Percentiles rank a stretch among this genome's conserved stretches.
phyloP scores from a whole-genome alignment of 768 basidiomycete species.

The Suillus brevipes region DNA sequence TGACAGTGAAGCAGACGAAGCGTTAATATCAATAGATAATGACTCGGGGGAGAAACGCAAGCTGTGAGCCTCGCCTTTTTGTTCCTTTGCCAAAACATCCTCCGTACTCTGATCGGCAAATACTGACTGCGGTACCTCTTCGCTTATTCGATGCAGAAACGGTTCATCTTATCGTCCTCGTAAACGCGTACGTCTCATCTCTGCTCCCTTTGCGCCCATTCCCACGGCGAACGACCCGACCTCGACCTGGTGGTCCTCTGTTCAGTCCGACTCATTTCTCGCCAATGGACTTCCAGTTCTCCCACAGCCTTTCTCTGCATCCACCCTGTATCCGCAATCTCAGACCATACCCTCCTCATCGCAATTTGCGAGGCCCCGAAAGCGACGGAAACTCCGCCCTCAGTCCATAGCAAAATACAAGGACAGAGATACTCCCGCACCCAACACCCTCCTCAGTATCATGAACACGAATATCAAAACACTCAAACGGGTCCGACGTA shows the following conservation, averaged over 20 bases:
- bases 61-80: conserved; percentile 37
- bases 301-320: conserved; percentile 40
- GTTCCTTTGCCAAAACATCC: background rate
- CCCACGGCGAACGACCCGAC: conserved; percentile 46
- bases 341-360: conserved; percentile 24
- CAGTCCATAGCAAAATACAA: conserved; percentile 24
- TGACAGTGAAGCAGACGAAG: conserved; percentile 41
- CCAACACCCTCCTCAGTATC: conserved; percentile 55
- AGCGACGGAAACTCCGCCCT: conserved; percentile 14
- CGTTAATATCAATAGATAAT: conserved; percentile 30
- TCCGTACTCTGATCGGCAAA: background rate
- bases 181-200: conserved; percentile 59
- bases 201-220: conserved; percentile 8
- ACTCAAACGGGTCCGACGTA: conserved; percentile 69
- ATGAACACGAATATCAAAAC: conserved; percentile 81
- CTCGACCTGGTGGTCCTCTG: conserved; percentile 76
- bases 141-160: conserved; percentile 33
- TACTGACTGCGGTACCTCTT: conserved; percentile 4
- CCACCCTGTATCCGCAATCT: conserved; percentile 7
- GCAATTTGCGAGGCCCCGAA: conserved; percentile 11
- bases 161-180: conserved; percentile 47
- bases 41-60: conserved; percentile 65
- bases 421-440: conserved; percentile 16
- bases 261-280: conserved; percentile 59
- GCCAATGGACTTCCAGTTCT: conserved; percentile 64